Evolutionary conservation across 2,329 filamentous ascomycete genomes (phyloP).

Genomic region (Penicillium digitatum): DNA sequence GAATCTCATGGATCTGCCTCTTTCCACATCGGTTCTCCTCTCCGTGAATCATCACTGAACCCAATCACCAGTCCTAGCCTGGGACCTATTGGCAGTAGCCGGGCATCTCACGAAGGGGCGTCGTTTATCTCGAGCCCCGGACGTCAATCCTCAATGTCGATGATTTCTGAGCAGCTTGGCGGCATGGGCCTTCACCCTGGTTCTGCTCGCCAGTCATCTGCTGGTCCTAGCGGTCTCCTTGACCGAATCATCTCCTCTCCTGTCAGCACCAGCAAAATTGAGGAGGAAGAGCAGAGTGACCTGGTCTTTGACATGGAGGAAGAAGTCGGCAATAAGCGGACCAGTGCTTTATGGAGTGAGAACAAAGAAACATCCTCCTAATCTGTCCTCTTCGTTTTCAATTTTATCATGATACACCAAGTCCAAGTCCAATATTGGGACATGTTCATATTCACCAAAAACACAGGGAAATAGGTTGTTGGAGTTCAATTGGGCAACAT

Average conservation of each 20-base stretch:
- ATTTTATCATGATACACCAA: conserved; percentile 17
- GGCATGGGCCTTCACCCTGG: conserved; percentile 44
- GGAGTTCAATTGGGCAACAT: conserved; percentile 21
- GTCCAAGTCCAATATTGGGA: conserved; percentile 7
- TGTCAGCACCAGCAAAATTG: conserved; percentile 45
- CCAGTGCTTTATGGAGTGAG: conserved; percentile 34
- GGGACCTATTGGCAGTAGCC: conserved; percentile 48
- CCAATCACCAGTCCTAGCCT: conserved; percentile 50
- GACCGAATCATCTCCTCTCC: conserved; percentile 47
- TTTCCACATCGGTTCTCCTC: conserved; percentile 62
- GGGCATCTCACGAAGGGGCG: conserved; percentile 47
- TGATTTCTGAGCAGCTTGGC: conserved; percentile 57
- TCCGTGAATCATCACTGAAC: conserved; percentile 58
- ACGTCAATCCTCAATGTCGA: conserved; percentile 56
- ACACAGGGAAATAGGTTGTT: conserved; percentile 13
- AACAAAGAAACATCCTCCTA: conserved; percentile 32
- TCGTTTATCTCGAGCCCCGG: conserved; percentile 54
- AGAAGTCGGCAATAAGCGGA: conserved; percentile 46
- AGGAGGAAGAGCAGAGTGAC: conserved; percentile 46
- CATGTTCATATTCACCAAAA: conserved; percentile 14
- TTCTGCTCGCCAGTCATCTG: conserved; percentile 36
- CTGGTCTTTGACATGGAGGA: conserved; percentile 51
- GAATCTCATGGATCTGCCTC: conserved; percentile 49
- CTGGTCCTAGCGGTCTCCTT: conserved; percentile 33
- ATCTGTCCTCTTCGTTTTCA: conserved; percentile 12